Base-by-base conservation (phyloP, 495 filamentous ascomycete species). In the Podospora didyma region DNA sequence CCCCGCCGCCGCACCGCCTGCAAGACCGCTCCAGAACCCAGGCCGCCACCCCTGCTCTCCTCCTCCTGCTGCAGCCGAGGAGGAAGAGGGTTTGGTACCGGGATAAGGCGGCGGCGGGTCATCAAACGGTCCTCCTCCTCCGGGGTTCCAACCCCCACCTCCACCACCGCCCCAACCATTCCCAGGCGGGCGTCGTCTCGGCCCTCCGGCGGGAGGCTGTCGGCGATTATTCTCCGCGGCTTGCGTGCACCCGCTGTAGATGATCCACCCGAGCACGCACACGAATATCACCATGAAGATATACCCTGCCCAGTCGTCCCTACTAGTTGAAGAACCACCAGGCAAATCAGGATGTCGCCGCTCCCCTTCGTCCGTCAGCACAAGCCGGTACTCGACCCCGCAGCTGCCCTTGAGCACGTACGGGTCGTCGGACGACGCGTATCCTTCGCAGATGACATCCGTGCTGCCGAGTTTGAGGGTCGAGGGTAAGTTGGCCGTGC, bases 361-460 rank as follows among this genome's bases (percentile, higher is more conserved):
- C 74, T 93, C 85, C 3, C 94, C 93, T n/a, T 78, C 68, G 17
- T 90, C 89, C 3, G 92, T 98, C 34, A 98, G 72, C 1, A 87
- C 62, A 7, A 98, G 67, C 3, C 89, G 77, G 69, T 97, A 98
- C 69, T 98, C 92, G 11, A 96, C 93, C 2, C 90, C 94, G 72
- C 94, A 98, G 64, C 84, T 90, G 3, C 94, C 93, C 58, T 89
- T 89, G 17, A 98, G 74, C 4, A 97, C 80, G 73, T 90, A 94
- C 0, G 81, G 79, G 66, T 98, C 94, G 19, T 90, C 82, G 0
- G 87, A 71, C 11, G 68, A 72, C 17, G 81, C 76, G 70, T 96
- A 97, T 9, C 94, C 94, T 65, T 98, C 94, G 69, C 94, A 98
- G 3, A 90, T 76, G 11, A 98, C 94, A 53, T 98, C 93, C 2